phyloP scores from a whole-genome alignment of 371 early-diverging fungal genomes.

The Rhizomucor miehei region DNA sequence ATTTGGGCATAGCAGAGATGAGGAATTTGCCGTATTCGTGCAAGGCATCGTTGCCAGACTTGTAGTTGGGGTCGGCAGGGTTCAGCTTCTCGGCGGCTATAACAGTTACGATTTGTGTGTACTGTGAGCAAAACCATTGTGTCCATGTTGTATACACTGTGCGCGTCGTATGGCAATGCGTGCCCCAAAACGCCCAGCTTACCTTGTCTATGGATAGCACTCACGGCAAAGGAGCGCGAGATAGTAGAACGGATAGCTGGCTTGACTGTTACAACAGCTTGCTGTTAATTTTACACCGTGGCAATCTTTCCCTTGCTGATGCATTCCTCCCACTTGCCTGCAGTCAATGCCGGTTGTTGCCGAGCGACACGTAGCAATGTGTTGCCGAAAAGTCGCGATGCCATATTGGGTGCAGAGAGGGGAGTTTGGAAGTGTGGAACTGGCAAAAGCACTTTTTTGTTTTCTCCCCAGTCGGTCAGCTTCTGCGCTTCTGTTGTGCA shows the following conservation, averaged over 20 bases:
- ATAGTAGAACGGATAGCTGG: slow-evolving; percentile 19
- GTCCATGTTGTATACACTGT: too few species aligned
- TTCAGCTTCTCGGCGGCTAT: background rate
- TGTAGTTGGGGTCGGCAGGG: slow-evolving; percentile 39
- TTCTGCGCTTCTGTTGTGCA: background rate
- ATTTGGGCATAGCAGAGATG: slow-evolving; percentile 87
- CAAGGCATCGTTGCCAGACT: slow-evolving; percentile 53
- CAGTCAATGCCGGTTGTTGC: slow-evolving; percentile 16
- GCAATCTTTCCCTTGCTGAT: background rate
- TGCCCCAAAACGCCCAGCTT: too few species aligned
- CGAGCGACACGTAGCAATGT: slow-evolving; percentile 36
- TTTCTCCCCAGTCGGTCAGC: background rate
- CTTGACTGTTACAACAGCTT: slow-evolving; percentile 11
- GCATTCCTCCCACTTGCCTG: slow-evolving; percentile 17
- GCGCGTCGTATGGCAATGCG: too few species aligned
- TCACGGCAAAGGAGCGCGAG: slow-evolving; percentile 30
- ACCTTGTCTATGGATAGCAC: slow-evolving; percentile 29
- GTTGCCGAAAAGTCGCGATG: slow-evolving; percentile 32
- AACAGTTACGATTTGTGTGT: background rate
- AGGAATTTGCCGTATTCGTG: slow-evolving; percentile 92
- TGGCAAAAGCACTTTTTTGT: slow-evolving; percentile 2
- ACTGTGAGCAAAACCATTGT: background rate
- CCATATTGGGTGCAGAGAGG: slow-evolving; percentile 37
- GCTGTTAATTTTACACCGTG: background rate
- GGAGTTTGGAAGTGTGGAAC: slow-evolving; percentile 16